A percentile compares a stretch with the other conserved stretches of the same genome.
Conservation (phyloP, 345 rosid genomes). For the Ceriops tagal region DNA sequence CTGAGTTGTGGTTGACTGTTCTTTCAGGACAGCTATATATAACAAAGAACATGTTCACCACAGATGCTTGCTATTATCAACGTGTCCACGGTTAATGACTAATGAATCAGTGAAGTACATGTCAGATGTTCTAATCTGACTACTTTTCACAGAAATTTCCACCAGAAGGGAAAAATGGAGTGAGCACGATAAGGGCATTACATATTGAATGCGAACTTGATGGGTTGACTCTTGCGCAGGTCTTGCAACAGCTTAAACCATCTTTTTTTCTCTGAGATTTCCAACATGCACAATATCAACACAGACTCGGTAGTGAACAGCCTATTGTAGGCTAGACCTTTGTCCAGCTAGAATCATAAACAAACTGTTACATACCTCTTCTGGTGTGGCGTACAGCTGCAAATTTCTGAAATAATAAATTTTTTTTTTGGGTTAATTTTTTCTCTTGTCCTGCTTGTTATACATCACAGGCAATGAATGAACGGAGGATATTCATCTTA, state of each 20-base stretch:
- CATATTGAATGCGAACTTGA: slow-evolving; percentile 45
- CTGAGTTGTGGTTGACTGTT: too few relatives aligned
- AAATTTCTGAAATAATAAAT: not conserved
- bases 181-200: slow-evolving; percentile 34
- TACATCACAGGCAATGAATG: slow-evolving; percentile 36
- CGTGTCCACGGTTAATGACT: not conserved
- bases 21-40: too few relatives aligned
- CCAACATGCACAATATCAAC: not conserved
- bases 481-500: slow-evolving; percentile 42
- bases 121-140: not conserved
- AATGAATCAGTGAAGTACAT: not conserved
- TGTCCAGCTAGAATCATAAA: not conserved
- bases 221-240: slow-evolving; percentile 38
- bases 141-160: slow-evolving; percentile 45
- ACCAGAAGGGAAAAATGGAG: slow-evolving; percentile 35
- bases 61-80: too few relatives aligned
- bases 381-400: not conserved
- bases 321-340: too few relatives aligned
- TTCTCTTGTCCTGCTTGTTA: not conserved
- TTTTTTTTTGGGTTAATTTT: not conserved
- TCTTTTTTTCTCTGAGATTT: not conserved
- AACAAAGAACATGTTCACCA: too few relatives aligned
- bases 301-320: too few relatives aligned
- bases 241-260: not conserved
- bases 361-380: not conserved